These are phyloP conservation scores for Syzygium jambos DNA, from an alignment of 345 rosid species.

Conservation along the genomic window DNA sequence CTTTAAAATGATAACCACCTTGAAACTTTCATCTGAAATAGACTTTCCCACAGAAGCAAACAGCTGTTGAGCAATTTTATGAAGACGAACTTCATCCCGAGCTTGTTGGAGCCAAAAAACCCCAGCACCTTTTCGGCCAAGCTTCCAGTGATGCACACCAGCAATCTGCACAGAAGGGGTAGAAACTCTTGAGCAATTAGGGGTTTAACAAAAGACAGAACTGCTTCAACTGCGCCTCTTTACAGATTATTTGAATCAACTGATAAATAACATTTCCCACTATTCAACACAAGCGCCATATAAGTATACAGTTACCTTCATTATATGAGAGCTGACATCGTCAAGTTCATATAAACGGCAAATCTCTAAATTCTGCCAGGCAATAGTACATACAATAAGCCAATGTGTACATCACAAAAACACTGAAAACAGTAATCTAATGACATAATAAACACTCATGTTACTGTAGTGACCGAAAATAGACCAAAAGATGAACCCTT, in stretches of 20 bases:
- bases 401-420: constrained; percentile 4
- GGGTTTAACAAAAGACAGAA: background rate
- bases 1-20: constrained; percentile 30
- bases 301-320: constrained; percentile 51
- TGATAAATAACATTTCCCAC: background rate
- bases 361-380: constrained; percentile 72
- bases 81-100: constrained; percentile 55
- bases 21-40: constrained; percentile 80
- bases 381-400: background rate
- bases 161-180: constrained; percentile 40
- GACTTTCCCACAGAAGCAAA: constrained; percentile 93
- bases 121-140: constrained; percentile 83
- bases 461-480: background rate
- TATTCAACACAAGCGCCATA: background rate
- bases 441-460: background rate
- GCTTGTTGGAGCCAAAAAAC: constrained; percentile 97
- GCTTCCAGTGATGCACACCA: constrained; percentile 94
- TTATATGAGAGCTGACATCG: constrained; percentile 51
- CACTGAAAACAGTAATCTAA: background rate
- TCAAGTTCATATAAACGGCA: constrained; percentile 81
- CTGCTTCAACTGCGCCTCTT: background rate
- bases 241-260: background rate
- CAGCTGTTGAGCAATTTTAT: constrained; percentile 76
- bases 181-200: background rate
- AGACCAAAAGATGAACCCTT: background rate